Evolutionary conservation across 208 protist genomes (phyloP), one percentile per base, ranked within the genome.

Genomic region (Strigomonas culicis): DNA sequence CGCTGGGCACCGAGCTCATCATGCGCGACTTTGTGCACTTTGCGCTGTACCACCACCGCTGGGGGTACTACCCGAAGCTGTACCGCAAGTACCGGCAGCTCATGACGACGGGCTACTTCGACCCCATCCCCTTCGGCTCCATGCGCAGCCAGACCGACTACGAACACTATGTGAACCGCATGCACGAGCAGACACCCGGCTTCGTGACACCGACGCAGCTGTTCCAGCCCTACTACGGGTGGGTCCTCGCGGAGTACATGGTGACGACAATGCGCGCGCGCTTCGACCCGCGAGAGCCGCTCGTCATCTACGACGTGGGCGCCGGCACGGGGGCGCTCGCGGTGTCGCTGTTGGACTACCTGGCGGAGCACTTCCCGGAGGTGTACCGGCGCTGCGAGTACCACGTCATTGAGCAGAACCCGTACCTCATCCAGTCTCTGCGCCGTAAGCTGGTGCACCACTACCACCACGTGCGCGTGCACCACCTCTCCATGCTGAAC

Each of bases 11-110:
- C 13, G 24, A 63, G 19, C 62, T 95, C 25, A 95, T 96, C 49
- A 88, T 93, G 74, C 84, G 87, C 27, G 90, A 96, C 50, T 94
- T 92, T 59, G 68, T 96, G 25, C 88, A 94, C 55, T 93, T 93
- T 62, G 84, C 82, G 27, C 68, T 96, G 7, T 94, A 96, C 56
- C 77, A 96, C 65, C 53, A 74, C 49, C 90, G 86, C 62, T 94
- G 87, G 86, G 90, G 90, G 11, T 96, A 96, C 77, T 93, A 90
- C 74, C 88, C 86, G 24, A 93, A 92, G 63, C 70, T 95, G 34
- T 82, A 81, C 50, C 78, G 87, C 70, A 94, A 96, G 67, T 92
- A 96, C 59, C 76, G 87, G 0, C 72, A 91, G 61, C 70, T 92
- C 8, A 91, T 93, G 84, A 92, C 84, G 30, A 88, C 73, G 15